phyloP scores from a whole-genome alignment of 2,329 filamentous ascomycete species.

The Fusarium sublunatum region DNA sequence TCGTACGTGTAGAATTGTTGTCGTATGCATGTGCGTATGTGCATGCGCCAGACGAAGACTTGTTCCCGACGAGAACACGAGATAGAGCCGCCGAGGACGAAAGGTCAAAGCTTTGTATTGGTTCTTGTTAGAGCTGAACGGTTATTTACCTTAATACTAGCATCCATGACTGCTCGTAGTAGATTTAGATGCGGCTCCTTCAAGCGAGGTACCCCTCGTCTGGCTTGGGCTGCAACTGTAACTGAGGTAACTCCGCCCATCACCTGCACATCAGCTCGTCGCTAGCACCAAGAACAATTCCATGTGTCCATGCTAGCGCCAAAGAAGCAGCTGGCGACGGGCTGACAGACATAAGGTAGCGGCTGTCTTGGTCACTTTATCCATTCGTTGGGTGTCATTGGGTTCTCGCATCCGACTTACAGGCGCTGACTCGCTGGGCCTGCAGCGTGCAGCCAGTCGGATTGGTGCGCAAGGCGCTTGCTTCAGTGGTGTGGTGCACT shows the following conservation, averaged over 20 bases:
- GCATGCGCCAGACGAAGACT: slow-evolving; percentile 17
- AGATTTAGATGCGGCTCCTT: slow-evolving; percentile 36
- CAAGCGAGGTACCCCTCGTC: slow-evolving; percentile 33
- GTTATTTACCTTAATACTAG: slow-evolving; percentile 1
- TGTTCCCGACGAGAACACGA: slow-evolving; percentile 32
- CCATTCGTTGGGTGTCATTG: slow-evolving; percentile 28
- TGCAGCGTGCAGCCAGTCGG: slow-evolving; percentile 47
- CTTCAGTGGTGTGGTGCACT: slow-evolving; percentile 50
- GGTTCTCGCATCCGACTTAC: slow-evolving; percentile 37
- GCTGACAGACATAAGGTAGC: slow-evolving; percentile 6
- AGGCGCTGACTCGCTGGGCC: slow-evolving; percentile 49
- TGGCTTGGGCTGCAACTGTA: slow-evolving; percentile 1
- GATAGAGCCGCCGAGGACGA: slow-evolving; percentile 13
- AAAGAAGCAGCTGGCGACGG: slow-evolving; percentile 22
- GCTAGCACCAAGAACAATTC: slow-evolving; percentile 15
- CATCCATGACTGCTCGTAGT: slow-evolving; percentile 1
- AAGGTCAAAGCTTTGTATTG: slow-evolving; percentile 6
- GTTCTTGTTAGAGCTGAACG: neutral
- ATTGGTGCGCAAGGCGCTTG: slow-evolving; percentile 52
- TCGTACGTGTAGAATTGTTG: slow-evolving; percentile 32
- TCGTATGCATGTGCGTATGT: slow-evolving; percentile 17
- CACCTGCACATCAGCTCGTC: slow-evolving; percentile 14
- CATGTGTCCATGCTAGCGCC: slow-evolving; percentile 24
- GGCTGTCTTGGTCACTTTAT: neutral
- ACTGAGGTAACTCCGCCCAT: slow-evolving; percentile 10